A percentile compares a stretch with the other conserved stretches of the same genome.
Conservation (phyloP, 306 rosid species). For the Fagus sylvatica region DNA sequence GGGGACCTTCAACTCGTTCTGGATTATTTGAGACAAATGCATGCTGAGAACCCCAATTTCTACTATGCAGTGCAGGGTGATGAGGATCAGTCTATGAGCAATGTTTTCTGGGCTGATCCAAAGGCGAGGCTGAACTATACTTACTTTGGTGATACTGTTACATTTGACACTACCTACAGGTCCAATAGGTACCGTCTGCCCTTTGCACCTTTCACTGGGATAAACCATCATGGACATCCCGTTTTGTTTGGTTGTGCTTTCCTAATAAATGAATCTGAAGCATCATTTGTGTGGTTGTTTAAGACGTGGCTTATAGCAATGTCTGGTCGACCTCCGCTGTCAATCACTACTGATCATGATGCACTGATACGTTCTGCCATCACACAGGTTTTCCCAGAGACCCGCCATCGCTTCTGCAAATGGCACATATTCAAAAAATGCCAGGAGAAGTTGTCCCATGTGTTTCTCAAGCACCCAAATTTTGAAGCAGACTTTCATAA, state of each 20-base stretch:
- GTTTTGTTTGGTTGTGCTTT: conserved; percentile 97
- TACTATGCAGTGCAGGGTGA: conserved; percentile 90
- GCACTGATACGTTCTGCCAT: conserved; percentile 76
- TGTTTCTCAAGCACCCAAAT: conserved; percentile 81
- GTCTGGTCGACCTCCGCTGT: conserved; percentile 83
- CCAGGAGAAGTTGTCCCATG: conserved; percentile 90
- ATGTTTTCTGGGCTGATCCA: conserved; percentile 95
- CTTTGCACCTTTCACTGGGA: conserved; percentile 95
- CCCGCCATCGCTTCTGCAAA: conserved; percentile 96
- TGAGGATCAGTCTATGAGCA: conserved; percentile 66
- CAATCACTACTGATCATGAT: conserved; percentile 94
- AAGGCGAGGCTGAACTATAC: conserved; percentile 81
- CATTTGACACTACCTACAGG: conserved; percentile 95
- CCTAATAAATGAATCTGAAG: conserved; percentile 85
- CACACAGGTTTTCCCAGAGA: conserved; percentile 75
- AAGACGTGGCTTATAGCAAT: conserved; percentile 92
- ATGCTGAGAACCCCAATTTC: conserved; percentile 71
- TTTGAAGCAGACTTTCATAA: conserved; percentile 97
- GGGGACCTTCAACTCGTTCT: conserved; percentile 87
- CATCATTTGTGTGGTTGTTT: conserved; percentile 89
- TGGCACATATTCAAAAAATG: conserved; percentile 98
- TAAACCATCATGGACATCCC: conserved; percentile 96
- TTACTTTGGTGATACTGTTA: conserved; percentile 92
- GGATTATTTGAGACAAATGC: conserved; percentile 90
- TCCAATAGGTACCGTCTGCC: conserved; percentile 97